A percentile compares a stretch with the other conserved stretches of the same genome.
phyloP scores from a whole-genome alignment of 225 moss, liverwort and hornwort species.

The Ulota crispa region DNA sequence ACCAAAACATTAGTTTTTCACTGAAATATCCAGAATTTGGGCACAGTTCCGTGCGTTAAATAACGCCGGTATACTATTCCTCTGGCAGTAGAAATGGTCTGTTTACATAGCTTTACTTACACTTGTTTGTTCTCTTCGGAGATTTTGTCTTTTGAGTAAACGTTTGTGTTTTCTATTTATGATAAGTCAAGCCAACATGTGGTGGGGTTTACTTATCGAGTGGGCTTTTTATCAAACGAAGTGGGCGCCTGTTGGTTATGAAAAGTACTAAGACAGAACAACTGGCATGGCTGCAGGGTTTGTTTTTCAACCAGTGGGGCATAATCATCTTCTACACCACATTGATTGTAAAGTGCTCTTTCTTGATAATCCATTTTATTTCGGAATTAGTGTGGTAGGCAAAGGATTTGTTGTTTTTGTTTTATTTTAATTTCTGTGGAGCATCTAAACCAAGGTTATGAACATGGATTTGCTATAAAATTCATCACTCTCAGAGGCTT shows the following conservation, averaged over 20 bases:
- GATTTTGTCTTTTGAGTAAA: background rate
- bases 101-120: background rate
- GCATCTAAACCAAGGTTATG: background rate
- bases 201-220: background rate
- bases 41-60: background rate
- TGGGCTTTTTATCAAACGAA: background rate
- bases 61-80: background rate
- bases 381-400: background rate
- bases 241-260: background rate
- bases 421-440: background rate
- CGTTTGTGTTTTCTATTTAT: background rate
- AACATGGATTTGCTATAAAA: background rate
- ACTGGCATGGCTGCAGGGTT: conserved; percentile 50
- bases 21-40: background rate
- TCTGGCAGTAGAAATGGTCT: background rate
- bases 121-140: background rate
- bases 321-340: conserved; percentile 73
- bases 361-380: conserved; percentile 21
- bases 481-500: background rate
- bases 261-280: conserved; percentile 9
- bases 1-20: background rate
- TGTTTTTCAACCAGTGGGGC: conserved; percentile 81
- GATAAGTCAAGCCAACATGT: background rate
- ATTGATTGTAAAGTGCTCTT: conserved; percentile 68
- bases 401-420: background rate